Evolutionary conservation across 2,329 filamentous ascomycete species (phyloP).

Genomic region (Dothistroma septosporum): DNA sequence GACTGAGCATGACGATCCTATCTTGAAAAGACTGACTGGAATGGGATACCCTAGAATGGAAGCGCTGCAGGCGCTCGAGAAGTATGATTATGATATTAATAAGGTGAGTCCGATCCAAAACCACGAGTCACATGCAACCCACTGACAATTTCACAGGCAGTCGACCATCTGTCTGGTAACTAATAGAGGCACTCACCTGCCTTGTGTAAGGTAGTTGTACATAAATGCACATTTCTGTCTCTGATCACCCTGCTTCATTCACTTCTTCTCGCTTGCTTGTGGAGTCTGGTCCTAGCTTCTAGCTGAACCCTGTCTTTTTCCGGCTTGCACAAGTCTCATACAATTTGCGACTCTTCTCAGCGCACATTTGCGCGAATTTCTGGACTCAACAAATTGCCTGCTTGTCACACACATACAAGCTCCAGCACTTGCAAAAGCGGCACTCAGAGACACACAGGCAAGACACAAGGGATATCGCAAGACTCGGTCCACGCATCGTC

Average conservation of each 20-base stretch:
- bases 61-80: conserved; percentile 77
- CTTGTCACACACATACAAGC: neutral
- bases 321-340: neutral
- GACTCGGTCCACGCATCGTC: neutral
- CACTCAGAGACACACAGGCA: neutral
- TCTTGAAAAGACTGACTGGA: conserved; percentile 78
- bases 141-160: conserved; percentile 10
- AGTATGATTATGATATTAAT: conserved; percentile 93
- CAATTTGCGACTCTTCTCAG: neutral
- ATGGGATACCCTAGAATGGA: conserved; percentile 81
- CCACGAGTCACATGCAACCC: neutral
- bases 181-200: neutral
- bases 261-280: neutral
- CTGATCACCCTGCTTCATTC: neutral
- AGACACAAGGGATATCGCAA: neutral
- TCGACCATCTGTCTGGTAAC: conserved; percentile 8
- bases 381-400: neutral
- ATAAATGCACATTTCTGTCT: neutral
- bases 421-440: neutral
- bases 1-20: conserved; percentile 83
- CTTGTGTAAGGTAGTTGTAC: neutral
- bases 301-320: neutral
- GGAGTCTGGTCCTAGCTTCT: neutral
- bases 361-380: neutral
- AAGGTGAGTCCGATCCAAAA: conserved; percentile 62